These are phyloP conservation scores for Lotmaria passim DNA, from an alignment of 208 protist species.

Conservation along the genomic window DNA sequence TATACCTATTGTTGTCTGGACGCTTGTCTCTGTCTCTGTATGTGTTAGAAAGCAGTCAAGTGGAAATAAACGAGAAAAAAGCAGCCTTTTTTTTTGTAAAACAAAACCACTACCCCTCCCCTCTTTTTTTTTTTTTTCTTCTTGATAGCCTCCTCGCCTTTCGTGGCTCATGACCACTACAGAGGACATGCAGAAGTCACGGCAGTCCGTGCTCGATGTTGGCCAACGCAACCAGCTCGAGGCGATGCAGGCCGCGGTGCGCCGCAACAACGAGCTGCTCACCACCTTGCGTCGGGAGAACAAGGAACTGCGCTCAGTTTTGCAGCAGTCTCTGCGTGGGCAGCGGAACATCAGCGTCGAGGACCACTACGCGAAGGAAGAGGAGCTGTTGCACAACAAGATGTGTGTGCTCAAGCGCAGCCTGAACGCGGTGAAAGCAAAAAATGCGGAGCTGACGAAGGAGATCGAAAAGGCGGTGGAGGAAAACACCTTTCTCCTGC, in stretches of 20 bases:
- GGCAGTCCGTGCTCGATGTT: constrained; percentile 83
- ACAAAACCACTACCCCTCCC: no score
- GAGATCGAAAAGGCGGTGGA: constrained; percentile 66
- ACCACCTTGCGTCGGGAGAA: constrained; percentile 86
- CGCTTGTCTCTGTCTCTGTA: no score
- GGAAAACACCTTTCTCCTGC: constrained; percentile 54
- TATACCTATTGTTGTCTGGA: no score
- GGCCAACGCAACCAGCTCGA: constrained; percentile 90
- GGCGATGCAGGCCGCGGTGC: constrained; percentile 73
- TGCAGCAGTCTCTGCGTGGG: constrained; percentile 60
- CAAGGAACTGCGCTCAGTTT: constrained; percentile 74
- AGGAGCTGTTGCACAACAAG: constrained; percentile 83
- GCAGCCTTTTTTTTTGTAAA: no score
- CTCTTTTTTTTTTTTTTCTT: neutral
- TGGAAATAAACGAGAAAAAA: no score
- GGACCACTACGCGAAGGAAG: constrained; percentile 78
- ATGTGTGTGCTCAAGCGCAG: constrained; percentile 82
- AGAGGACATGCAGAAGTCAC: constrained; percentile 42
- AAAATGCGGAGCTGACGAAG: constrained; percentile 67
- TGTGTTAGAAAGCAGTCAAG: no score
- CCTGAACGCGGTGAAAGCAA: constrained; percentile 84
- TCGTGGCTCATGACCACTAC: neutral
- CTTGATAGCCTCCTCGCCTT: neutral
- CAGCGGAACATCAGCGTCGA: constrained; percentile 68
- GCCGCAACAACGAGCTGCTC: constrained; percentile 88